phyloP scores from a whole-genome alignment of 495 filamentous ascomycete species.

The Neurospora pannonica region DNA sequence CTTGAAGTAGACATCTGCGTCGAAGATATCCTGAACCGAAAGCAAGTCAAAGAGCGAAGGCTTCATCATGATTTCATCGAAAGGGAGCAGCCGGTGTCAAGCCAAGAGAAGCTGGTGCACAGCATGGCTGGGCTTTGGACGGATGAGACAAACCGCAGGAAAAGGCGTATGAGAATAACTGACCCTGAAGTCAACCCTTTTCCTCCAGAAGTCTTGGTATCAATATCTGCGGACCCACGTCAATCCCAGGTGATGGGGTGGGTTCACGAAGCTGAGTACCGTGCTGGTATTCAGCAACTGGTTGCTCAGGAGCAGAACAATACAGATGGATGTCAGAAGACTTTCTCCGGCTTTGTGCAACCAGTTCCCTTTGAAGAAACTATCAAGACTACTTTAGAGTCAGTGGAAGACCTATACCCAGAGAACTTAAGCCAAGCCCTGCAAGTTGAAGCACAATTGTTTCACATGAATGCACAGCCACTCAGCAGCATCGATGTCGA shows the following conservation, averaged over 20 bases:
- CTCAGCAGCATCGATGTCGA: slow-evolving; percentile 34
- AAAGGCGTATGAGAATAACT: slow-evolving; percentile 51
- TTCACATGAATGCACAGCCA: slow-evolving; percentile 15
- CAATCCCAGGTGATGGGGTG: slow-evolving; percentile 60
- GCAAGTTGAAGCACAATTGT: slow-evolving; percentile 21
- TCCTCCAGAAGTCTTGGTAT: slow-evolving; percentile 65
- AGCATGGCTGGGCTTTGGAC: slow-evolving; percentile 93
- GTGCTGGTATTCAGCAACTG: slow-evolving; percentile 49
- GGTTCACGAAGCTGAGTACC: slow-evolving; percentile 86
- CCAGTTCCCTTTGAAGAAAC: slow-evolving; percentile 40
- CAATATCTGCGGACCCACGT: slow-evolving; percentile 76
- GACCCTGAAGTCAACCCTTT: slow-evolving; percentile 64
- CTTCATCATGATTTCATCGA: slow-evolving; percentile 88
- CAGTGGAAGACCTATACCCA: slow-evolving; percentile 77
- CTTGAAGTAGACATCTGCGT: slow-evolving; percentile 84
- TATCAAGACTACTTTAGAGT: slow-evolving; percentile 69
- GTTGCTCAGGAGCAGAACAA: slow-evolving; percentile 51
- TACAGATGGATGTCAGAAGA: slow-evolving; percentile 34
- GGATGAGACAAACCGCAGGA: slow-evolving; percentile 77
- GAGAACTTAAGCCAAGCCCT: slow-evolving; percentile 49
- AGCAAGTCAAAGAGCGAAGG: slow-evolving; percentile 56
- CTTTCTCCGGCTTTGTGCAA: slow-evolving; percentile 57
- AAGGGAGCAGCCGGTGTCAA: slow-evolving; percentile 48
- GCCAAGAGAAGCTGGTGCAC: slow-evolving; percentile 70
- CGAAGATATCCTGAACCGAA: slow-evolving; percentile 79